Conservation (phyloP, 2,329 filamentous ascomycete genomes). For the Colletotrichum camelliae region DNA sequence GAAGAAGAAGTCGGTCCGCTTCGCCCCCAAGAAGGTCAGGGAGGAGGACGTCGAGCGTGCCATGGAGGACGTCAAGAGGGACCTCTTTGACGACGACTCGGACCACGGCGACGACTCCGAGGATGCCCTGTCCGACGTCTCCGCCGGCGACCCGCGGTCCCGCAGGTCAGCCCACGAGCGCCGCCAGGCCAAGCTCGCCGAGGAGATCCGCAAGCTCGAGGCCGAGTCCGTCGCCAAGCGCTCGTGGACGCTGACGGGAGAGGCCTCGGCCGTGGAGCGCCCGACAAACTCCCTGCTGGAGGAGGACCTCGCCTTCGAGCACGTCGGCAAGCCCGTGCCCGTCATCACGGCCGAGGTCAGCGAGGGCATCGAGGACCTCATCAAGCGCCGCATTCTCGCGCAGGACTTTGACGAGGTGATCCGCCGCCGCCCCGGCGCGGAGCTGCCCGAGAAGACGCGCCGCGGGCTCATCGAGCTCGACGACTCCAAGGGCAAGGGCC, state of each 20-base stretch:
- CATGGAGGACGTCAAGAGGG: slow-evolving; percentile 85
- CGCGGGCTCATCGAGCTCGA: slow-evolving; percentile 82
- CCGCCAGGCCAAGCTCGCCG: slow-evolving; percentile 81
- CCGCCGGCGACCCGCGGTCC: slow-evolving; percentile 73
- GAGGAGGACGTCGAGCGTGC: slow-evolving; percentile 78
- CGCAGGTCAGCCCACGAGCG: slow-evolving; percentile 85
- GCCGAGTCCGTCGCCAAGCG: slow-evolving; percentile 87
- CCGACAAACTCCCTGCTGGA: slow-evolving; percentile 93
- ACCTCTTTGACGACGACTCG: slow-evolving; percentile 83
- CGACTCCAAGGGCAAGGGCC: slow-evolving; percentile 84
- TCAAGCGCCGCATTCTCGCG: slow-evolving; percentile 90
- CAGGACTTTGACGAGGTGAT: slow-evolving; percentile 93
- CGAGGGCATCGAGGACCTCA: slow-evolving; percentile 89
- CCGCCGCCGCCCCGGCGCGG: slow-evolving; percentile 77
- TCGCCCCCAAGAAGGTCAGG: slow-evolving; percentile 50
- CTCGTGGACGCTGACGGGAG: slow-evolving; percentile 88
- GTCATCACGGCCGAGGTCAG: slow-evolving; percentile 92
- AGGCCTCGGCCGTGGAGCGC: slow-evolving; percentile 81
- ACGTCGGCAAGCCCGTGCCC: slow-evolving; percentile 91
- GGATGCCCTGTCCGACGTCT: slow-evolving; percentile 68
- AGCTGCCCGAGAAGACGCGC: slow-evolving; percentile 63
- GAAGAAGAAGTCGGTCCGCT: slow-evolving; percentile 45
- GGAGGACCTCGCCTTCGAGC: slow-evolving; percentile 94
- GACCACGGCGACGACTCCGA: slow-evolving; percentile 67
- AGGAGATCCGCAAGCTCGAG: slow-evolving; percentile 92